Conservation (phyloP, 257 asterid genomes). For the Plantago elongata region DNA sequence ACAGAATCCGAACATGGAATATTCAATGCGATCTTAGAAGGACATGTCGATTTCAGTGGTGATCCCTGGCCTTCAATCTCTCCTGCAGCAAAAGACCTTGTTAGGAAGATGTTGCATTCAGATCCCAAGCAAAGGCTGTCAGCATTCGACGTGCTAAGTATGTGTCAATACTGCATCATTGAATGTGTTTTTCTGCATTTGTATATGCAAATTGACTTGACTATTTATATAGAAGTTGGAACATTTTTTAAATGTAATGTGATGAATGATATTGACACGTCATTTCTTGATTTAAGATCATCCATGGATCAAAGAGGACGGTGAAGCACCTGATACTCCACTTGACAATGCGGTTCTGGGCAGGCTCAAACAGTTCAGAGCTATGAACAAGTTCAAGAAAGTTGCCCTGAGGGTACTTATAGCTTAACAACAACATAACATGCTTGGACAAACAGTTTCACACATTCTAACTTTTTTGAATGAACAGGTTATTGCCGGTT, state of each 20-base stretch:
- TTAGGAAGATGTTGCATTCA: slow-evolving; percentile 67
- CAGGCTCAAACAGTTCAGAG: slow-evolving; percentile 69
- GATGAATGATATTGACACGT: slow-evolving; percentile 3
- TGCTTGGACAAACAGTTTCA: not conserved
- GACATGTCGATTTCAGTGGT: slow-evolving; percentile 69
- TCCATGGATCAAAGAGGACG: slow-evolving; percentile 79
- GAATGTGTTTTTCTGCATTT: no score
- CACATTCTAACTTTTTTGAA: slow-evolving; percentile 12
- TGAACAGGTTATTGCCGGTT: slow-evolving; percentile 61
- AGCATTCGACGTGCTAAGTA: slow-evolving; percentile 82
- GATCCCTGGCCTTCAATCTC: slow-evolving; percentile 99
- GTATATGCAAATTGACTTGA: no score
- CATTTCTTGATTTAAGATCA: slow-evolving; percentile 36
- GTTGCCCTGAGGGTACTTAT: slow-evolving; percentile 55
- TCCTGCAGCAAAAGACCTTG: slow-evolving; percentile 81
- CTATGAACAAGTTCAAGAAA: slow-evolving; percentile 75
- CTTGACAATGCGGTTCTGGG: slow-evolving; percentile 66
- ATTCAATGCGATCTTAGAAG: slow-evolving; percentile 78
- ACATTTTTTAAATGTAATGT: not conserved
- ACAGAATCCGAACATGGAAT: slow-evolving; percentile 88
- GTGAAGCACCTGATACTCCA: slow-evolving; percentile 75
- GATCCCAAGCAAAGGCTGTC: slow-evolving; percentile 86
- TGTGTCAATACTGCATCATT: slow-evolving; percentile 16
- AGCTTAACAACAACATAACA: not conserved
- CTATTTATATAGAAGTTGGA: no score